These are phyloP conservation scores for Aspergillus novoparasiticus DNA, from an alignment of 2,329 filamentous ascomycete species.

Conservation along the genomic window DNA sequence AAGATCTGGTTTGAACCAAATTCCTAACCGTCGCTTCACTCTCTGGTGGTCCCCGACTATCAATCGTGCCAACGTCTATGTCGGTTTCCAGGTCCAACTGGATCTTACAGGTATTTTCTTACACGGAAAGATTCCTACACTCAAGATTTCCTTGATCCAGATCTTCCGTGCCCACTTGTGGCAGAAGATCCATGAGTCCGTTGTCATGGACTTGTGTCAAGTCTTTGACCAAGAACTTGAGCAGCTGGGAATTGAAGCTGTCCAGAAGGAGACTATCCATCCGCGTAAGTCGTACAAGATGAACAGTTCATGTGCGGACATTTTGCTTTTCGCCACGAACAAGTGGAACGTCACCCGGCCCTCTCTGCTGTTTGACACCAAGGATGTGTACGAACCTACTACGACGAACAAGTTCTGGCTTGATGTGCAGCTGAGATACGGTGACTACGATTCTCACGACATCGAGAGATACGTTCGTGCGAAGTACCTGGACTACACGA, in stretches of 20 bases:
- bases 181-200: conserved; percentile 99
- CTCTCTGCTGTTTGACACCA: conserved; percentile 91
- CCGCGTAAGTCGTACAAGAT: conserved; percentile 99
- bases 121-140: conserved; percentile 96
- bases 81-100: conserved; percentile 98
- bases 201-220: conserved; percentile 98
- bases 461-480: conserved; percentile 97
- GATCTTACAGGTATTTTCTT: conserved; percentile 98
- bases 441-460: conserved; percentile 98
- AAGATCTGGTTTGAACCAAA: conserved; percentile 94
- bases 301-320: conserved; percentile 99
- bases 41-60: conserved; percentile 96
- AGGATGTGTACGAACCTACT: conserved; percentile 89
- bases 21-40: conserved; percentile 97
- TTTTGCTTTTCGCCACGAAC: conserved; percentile 92
- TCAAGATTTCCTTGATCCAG: conserved; percentile 97
- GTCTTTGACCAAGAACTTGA: conserved; percentile 98
- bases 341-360: conserved; percentile 98
- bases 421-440: conserved; percentile 93
- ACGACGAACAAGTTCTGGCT: conserved; percentile 99
- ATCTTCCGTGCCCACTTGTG: conserved; percentile 99
- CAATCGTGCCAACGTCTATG: conserved; percentile 94
- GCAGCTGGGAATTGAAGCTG: conserved; percentile 91
- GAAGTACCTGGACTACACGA: conserved; percentile 98
- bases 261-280: conserved; percentile 99